A percentile compares a stretch with the other conserved stretches of the same genome.
These are phyloP conservation scores for Penicillium canariense DNA, from an alignment of 495 filamentous ascomycete species.

Conservation along the genomic window DNA sequence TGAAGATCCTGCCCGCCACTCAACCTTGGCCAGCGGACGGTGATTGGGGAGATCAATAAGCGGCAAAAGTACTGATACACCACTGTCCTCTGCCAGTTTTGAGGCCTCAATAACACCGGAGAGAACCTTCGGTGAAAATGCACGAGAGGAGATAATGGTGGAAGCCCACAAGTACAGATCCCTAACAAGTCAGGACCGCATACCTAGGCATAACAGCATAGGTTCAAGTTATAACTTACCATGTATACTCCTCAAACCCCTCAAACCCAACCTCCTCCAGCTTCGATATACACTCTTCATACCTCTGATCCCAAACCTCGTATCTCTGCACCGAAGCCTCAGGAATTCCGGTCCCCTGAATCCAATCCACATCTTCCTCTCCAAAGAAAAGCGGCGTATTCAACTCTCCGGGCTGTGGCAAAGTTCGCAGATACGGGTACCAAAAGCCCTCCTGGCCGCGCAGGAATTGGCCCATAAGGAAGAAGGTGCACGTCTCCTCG, in stretches of 20 bases:
- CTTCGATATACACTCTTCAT: constrained; percentile 35
- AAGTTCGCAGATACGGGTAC: constrained; percentile 57
- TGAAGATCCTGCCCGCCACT: constrained; percentile 54
- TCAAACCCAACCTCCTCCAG: constrained; percentile 38
- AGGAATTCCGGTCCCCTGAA: constrained; percentile 59
- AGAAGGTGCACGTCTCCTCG: constrained; percentile 47
- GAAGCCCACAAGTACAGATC: constrained; percentile 64
- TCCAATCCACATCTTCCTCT: constrained; percentile 54
- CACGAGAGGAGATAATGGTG: constrained; percentile 59
- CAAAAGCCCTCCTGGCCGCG: constrained; percentile 52
- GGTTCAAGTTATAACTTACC: constrained; percentile 31
- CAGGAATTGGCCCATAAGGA: constrained; percentile 57
- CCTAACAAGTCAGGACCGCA: constrained; percentile 39
- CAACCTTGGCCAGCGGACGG: constrained; percentile 53
- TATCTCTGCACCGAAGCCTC: constrained; percentile 44
- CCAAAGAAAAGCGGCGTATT: constrained; percentile 59
- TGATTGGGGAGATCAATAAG: constrained; percentile 63
- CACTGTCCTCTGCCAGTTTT: constrained; percentile 33
- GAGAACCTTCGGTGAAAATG: constrained; percentile 47
- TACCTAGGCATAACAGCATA: background rate
- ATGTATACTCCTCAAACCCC: constrained; percentile 37
- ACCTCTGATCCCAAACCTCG: constrained; percentile 49
- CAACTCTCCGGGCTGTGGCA: constrained; percentile 54
- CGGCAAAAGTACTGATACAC: constrained; percentile 56
- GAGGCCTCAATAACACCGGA: constrained; percentile 35